A percentile compares a stretch with the other conserved stretches of the same genome.
Conservation (phyloP, 345 rosid species). For the Anacardium occidentale region DNA sequence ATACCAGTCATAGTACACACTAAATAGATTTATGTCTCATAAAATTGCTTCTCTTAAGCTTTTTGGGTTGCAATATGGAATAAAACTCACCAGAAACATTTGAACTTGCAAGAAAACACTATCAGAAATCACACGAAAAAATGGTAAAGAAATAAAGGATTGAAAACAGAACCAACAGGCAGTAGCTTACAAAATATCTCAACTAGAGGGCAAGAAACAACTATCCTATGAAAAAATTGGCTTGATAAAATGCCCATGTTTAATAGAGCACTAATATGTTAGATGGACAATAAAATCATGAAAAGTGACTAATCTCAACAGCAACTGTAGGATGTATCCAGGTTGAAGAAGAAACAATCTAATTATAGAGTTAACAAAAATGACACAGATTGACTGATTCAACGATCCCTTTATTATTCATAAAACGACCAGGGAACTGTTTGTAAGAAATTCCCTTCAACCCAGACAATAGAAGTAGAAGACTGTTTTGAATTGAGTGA, state of each 20-base stretch:
- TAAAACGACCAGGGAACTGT: neutral
- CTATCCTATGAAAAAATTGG: neutral
- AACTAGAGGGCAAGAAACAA: conserved; percentile 1
- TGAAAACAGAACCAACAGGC: neutral
- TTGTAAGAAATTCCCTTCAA: neutral
- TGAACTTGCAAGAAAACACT: neutral
- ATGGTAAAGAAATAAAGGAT: neutral
- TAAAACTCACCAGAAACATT: neutral
- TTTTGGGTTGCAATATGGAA: neutral
- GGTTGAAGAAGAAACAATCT: neutral
- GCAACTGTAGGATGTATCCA: neutral
- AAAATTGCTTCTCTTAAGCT: neutral
- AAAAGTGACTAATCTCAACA: neutral
- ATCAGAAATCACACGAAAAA: neutral
- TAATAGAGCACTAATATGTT: conserved; percentile 1
- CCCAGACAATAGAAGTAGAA: neutral
- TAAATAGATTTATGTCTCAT: neutral
- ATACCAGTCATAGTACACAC: neutral
- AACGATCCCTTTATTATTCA: neutral
- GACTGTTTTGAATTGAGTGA: neutral
- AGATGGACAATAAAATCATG: neutral
- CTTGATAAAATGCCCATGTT: neutral
- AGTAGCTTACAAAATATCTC: neutral
- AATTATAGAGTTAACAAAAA: neutral
- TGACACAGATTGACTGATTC: neutral